Base-by-base conservation (phyloP, 1,284 basidiomycete genomes). In the Taiwanofungus camphoratus region DNA sequence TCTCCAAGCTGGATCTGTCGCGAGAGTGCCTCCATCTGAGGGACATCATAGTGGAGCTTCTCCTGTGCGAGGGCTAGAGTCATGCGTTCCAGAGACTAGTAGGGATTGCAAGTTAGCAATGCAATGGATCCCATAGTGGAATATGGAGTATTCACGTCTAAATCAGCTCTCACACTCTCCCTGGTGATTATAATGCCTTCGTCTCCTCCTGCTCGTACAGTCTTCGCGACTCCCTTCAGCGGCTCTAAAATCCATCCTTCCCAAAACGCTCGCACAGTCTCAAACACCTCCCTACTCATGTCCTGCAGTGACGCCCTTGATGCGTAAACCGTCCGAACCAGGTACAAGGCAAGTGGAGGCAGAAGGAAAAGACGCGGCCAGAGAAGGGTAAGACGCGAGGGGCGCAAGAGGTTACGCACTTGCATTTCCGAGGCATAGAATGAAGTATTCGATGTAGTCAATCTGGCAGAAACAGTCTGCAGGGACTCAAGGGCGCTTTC, bases 31-130 rank as follows among this genome's bases (percentile, higher is more conserved):
- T 72, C 71, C 20, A 97, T 71, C 56, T 89, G 79, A 2, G 70
- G 65, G 1, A 74, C 68, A 1, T 70, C 67, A 46, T 87, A 83
- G 5, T 74, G 66, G 39, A 91, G 67, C 57, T 89, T 83, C 52
- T 98, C 95, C 45, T 74, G 71, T 1, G 90, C 91, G 3, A 98
- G 76, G 22, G 87, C 77, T 1, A 92, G 64, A 3, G 92, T 82
- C 95, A 99, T 99, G 29, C 95, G 75, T 64, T 97, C 89, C 11
- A 99, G 73, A 18, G 88, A 92, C 86, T 95, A 34, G 27, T n/a
- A 29, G 3, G 20, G 21, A 15, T 21, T 34, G 20, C 31, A 24
- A 30, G 16, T 21, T 7, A 46, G 29, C 11, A 19, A 12, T 18
- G 21, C 5, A 5, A 24, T 15, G 16, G 6, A 44, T 37, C 15